Conservation (phyloP, 441 rosid genomes). For the Hura crepitans region DNA sequence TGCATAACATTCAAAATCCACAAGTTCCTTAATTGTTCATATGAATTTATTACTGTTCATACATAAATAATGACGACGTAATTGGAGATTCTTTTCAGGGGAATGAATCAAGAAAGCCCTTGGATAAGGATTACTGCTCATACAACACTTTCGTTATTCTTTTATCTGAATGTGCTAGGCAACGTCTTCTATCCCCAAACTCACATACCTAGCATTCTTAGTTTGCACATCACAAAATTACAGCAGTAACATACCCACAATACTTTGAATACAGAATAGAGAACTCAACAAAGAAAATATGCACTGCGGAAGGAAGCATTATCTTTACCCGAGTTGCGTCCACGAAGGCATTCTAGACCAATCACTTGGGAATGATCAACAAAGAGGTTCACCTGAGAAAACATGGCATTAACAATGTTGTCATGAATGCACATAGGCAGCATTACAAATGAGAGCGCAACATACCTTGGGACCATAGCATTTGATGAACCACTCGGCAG, state of each 20-base stretch:
- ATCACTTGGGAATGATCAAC: constrained; percentile 85
- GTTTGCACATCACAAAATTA: neutral
- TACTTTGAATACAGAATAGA: neutral
- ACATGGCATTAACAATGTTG: constrained; percentile 8
- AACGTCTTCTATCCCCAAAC: neutral
- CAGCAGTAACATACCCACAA: neutral
- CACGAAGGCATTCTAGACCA: constrained; percentile 78
- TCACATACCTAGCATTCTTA: neutral
- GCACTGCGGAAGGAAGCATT: constrained; percentile 48
- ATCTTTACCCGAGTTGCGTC: constrained; percentile 53
- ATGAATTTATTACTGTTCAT: too few relatives aligned
- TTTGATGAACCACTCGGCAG: constrained; percentile 79
- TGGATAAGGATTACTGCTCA: too few relatives aligned
- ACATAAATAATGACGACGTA: too few relatives aligned
- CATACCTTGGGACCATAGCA: constrained; percentile 73
- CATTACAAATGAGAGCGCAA: neutral
- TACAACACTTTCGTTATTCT: neutral
- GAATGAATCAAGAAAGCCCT: too few relatives aligned
- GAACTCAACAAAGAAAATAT: constrained; percentile 36
- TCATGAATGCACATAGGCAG: neutral
- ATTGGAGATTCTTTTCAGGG: too few relatives aligned
- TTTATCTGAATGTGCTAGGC: neutral
- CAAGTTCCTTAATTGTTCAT: too few relatives aligned
- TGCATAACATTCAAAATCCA: too few relatives aligned
- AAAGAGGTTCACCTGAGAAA: constrained; percentile 78